phyloP scores from a whole-genome alignment of 305 asterid species.

The Solanum hybrid region DNA sequence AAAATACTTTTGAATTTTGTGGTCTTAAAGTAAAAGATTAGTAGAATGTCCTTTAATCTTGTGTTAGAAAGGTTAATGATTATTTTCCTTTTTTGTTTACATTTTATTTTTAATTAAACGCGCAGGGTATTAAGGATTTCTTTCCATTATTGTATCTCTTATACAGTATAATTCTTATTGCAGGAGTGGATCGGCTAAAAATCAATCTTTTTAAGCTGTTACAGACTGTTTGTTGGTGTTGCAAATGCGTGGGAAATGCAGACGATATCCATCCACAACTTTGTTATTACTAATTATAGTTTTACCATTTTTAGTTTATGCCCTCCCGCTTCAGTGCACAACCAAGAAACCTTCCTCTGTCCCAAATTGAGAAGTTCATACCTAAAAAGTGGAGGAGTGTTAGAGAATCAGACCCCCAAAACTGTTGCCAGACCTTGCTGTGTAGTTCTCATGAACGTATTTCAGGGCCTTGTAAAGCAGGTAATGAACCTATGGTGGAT shows the following conservation, averaged over 20 bases:
- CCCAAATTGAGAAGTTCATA: conserved; percentile 36
- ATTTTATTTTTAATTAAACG: neutral
- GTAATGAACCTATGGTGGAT: conserved; percentile 40
- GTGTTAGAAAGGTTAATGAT: neutral
- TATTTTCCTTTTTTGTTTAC: neutral
- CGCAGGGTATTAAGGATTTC: neutral
- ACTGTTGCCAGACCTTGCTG: conserved; percentile 3
- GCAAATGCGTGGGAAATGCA: conserved; percentile 28
- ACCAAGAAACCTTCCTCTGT: conserved; percentile 28
- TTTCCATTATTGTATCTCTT: neutral
- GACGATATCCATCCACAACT: conserved; percentile 2
- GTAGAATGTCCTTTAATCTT: neutral
- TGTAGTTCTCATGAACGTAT: conserved; percentile 7
- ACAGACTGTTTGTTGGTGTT: neutral
- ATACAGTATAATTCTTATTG: neutral
- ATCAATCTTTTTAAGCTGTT: neutral
- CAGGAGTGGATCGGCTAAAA: neutral
- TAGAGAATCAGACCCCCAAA: conserved; percentile 16
- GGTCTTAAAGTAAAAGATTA: neutral
- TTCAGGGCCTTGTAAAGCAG: conserved; percentile 7
- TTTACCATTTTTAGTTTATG: conserved; percentile 25
- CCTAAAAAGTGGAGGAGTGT: conserved; percentile 42
- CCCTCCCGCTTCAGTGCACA: conserved; percentile 30
- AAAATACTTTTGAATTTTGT: neutral
- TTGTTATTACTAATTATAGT: conserved; percentile 15